Evolutionary conservation across 805 yeast species (phyloP).

Genomic region (Kazachstania africana): DNA sequence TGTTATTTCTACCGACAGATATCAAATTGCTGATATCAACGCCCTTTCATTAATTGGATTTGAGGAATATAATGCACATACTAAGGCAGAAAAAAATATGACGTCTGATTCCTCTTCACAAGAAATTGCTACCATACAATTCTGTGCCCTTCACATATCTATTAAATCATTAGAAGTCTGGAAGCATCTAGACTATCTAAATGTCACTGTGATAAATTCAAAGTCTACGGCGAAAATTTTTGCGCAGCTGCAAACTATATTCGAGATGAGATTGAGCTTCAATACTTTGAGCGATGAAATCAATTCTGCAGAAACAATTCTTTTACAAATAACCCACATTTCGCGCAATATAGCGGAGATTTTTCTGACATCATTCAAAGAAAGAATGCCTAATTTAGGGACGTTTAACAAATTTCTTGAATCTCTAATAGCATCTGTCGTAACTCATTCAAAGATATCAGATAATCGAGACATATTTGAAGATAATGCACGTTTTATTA

Average conservation of each 20-base stretch:
- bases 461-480: too few species aligned
- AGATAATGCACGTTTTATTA: too few species aligned
- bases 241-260: conserved; percentile 15
- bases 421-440: background rate
- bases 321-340: conserved; percentile 4
- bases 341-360: conserved; percentile 1
- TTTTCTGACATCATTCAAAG: conserved; percentile 3
- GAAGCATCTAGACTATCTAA: conserved; percentile 22
- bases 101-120: conserved; percentile 14
- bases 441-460: too few species aligned
- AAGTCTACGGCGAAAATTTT: conserved; percentile 14
- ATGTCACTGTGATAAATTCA: conserved; percentile 6
- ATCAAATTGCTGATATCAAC: conserved; percentile 23
- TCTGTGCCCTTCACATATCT: conserved; percentile 34
- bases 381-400: background rate
- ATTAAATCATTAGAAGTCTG: conserved; percentile 25
- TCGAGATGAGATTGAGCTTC: conserved; percentile 25
- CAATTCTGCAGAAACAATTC: conserved; percentile 6
- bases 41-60: conserved; percentile 28
- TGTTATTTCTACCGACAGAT: conserved; percentile 39
- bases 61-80: conserved; percentile 31
- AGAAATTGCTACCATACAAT: conserved; percentile 16
- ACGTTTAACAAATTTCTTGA: conserved; percentile 1
- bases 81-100: conserved; percentile 31
- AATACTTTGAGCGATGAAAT: conserved; percentile 18